These are phyloP conservation scores for Amanita rubescens DNA, from an alignment of 768 basidiomycete genomes.

Conservation along the genomic window DNA sequence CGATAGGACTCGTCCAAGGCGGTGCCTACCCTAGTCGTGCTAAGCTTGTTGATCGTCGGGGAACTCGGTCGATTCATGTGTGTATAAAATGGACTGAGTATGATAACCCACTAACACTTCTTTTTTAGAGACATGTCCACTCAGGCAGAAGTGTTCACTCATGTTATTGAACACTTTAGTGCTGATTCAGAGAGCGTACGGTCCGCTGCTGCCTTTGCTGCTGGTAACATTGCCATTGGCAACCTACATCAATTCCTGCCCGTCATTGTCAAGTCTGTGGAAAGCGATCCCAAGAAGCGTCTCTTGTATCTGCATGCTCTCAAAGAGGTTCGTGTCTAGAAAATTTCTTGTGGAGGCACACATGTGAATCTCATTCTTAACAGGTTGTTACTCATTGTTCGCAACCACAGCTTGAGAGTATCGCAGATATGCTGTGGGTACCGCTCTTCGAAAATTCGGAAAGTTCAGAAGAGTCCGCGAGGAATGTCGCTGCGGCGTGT, in stretches of 20 bases:
- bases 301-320: slow-evolving; percentile 85
- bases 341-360: neutral
- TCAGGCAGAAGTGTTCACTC: slow-evolving; percentile 71
- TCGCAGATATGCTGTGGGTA: slow-evolving; percentile 87
- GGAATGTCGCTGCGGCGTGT: slow-evolving; percentile 95
- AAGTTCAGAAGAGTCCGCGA: slow-evolving; percentile 81
- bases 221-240: slow-evolving; percentile 95
- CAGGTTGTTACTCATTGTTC: slow-evolving; percentile 92
- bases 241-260: slow-evolving; percentile 85
- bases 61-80: slow-evolving; percentile 91
- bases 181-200: slow-evolving; percentile 81
- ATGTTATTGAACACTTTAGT: slow-evolving; percentile 66
- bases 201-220: slow-evolving; percentile 90
- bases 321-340: slow-evolving; percentile 62
- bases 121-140: slow-evolving; percentile 75
- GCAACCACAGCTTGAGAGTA: slow-evolving; percentile 71
- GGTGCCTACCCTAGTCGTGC: slow-evolving; percentile 59
- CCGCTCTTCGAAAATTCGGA: slow-evolving; percentile 91
- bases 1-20: slow-evolving; percentile 49
- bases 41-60: slow-evolving; percentile 84
- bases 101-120: slow-evolving; percentile 6
- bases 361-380: neutral
- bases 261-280: slow-evolving; percentile 68
- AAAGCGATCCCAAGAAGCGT: slow-evolving; percentile 70
- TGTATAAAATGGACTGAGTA: neutral